phyloP scores from a whole-genome alignment of 2,329 filamentous ascomycete species.

The Corinectria fuckeliana region DNA sequence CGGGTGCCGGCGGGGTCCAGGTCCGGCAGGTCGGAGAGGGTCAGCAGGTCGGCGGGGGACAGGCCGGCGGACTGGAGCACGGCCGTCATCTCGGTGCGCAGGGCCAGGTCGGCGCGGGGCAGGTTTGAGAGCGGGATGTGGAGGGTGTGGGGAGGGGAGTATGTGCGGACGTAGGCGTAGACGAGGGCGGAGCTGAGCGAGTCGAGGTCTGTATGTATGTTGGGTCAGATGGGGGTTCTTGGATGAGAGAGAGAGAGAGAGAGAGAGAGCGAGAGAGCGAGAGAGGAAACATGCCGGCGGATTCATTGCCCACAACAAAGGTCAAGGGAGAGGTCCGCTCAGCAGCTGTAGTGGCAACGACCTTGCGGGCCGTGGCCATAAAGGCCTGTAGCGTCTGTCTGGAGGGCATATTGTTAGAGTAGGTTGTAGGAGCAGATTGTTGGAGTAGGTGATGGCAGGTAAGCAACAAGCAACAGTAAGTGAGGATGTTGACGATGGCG shows the following conservation, averaged over 20 bases:
- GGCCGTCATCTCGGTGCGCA: slow-evolving; percentile 76
- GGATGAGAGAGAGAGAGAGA: too few species aligned
- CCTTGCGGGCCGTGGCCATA: slow-evolving; percentile 56
- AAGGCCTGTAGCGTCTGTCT: slow-evolving; percentile 46
- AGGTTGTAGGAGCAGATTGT: slow-evolving; percentile 37
- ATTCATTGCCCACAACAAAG: slow-evolving; percentile 72
- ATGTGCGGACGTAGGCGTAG: slow-evolving; percentile 75
- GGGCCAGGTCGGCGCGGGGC: slow-evolving; percentile 67
- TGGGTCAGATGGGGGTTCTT: background rate
- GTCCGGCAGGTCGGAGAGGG: slow-evolving; percentile 56
- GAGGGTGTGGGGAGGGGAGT: slow-evolving; percentile 58
- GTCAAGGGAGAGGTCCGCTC: slow-evolving; percentile 58
- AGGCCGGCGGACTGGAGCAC: slow-evolving; percentile 69
- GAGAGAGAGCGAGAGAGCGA: too few species aligned
- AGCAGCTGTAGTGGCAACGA: slow-evolving; percentile 52
- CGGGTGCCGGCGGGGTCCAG: slow-evolving; percentile 62
- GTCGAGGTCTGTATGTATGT: slow-evolving; percentile 69
- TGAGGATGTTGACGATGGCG: background rate
- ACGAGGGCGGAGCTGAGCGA: slow-evolving; percentile 78
- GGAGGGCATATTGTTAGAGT: slow-evolving; percentile 36
- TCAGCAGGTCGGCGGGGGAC: slow-evolving; percentile 67
- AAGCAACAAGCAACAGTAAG: background rate
- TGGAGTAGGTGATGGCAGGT: background rate
- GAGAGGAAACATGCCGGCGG: slow-evolving; percentile 63
- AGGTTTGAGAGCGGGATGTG: slow-evolving; percentile 80